Evolutionary conservation across 179 eudicot genomes (phyloP), one percentile per base, ranked within the genome.

Genomic region (Nepenthes alata): DNA sequence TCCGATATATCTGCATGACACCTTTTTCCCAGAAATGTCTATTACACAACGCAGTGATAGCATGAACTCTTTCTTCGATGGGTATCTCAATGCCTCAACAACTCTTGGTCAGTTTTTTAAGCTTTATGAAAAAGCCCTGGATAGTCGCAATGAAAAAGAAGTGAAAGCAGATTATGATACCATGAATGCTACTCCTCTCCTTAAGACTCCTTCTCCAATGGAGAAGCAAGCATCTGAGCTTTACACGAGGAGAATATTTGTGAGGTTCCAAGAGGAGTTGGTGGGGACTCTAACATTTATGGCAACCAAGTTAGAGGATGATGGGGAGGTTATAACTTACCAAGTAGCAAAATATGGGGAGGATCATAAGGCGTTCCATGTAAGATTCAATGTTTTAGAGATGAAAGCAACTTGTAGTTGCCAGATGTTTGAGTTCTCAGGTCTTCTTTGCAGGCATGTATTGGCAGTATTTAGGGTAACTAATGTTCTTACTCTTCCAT

Each of bases 391-490:
- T 57, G 82, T 74, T 36, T 67, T 77, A 52, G 79, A 70, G 62
- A 81, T 77, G 78, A 71, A 67, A 73, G 83, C 80, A 54, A 68
- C 72, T 56, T 85, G 91, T 69, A 83, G 81, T 57, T 85, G 91
- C 57, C 85, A 81, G 61, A 80, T 85, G 91, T 85, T 78, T 66
- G 91, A 85, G 76, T 85, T 78, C 70, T 80, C 84, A n/a, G 91
- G 91, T 47, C 80, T 83, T 73, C 82, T 85, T 59, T 85, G 88
- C 62, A 74, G 91, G 72, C 91, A 85, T 76, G 72, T 79, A 36
- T 68, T 85, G 71, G 79, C 86, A 1, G 82, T 83, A 53, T 83
- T 83, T 53, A 73, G 84, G 68, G 86, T 77, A 55, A 80, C 80
- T 57, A 83, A 80, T 72, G 77, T 85, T 55, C 81, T 85, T 47